A percentile compares a stretch with the other conserved stretches of the same genome.
phyloP scores from a whole-genome alignment of 2,329 filamentous ascomycete genomes.

The Xylariaceae sp. region DNA sequence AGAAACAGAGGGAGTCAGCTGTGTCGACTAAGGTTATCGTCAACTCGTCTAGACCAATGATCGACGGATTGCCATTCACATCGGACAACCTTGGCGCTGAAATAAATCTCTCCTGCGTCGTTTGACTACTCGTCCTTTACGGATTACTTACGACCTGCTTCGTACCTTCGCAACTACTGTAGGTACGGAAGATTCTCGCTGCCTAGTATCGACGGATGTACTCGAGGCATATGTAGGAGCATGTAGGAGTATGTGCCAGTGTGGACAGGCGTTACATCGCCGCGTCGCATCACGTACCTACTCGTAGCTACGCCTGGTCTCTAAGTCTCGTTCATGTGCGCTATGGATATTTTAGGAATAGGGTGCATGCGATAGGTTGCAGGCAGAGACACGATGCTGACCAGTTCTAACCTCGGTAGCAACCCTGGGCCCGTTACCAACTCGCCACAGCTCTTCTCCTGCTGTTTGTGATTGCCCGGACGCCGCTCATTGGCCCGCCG shows the following conservation, averaged over 20 bases:
- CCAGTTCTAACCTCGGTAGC: neutral
- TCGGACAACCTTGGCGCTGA: neutral
- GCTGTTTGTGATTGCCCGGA: neutral
- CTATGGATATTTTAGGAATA: no score
- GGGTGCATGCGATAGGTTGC: neutral
- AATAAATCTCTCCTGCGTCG: neutral
- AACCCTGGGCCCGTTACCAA: neutral
- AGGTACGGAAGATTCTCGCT: neutral
- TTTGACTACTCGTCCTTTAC: neutral
- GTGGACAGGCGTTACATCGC: neutral
- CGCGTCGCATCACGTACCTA: neutral
- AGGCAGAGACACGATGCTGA: neutral
- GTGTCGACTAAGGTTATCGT: neutral
- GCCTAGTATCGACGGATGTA: no score
- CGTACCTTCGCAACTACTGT: neutral
- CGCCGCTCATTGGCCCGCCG: neutral
- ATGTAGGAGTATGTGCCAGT: neutral
- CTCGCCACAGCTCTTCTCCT: neutral
- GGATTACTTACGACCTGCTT: neutral
- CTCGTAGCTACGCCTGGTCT: no score
- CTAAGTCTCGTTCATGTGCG: no score
- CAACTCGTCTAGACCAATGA: neutral
- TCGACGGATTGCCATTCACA: neutral
- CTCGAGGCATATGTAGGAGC: no score
- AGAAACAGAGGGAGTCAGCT: neutral